Conservation (phyloP, 495 filamentous ascomycete species). For the Aspergillus ellipticus region DNA sequence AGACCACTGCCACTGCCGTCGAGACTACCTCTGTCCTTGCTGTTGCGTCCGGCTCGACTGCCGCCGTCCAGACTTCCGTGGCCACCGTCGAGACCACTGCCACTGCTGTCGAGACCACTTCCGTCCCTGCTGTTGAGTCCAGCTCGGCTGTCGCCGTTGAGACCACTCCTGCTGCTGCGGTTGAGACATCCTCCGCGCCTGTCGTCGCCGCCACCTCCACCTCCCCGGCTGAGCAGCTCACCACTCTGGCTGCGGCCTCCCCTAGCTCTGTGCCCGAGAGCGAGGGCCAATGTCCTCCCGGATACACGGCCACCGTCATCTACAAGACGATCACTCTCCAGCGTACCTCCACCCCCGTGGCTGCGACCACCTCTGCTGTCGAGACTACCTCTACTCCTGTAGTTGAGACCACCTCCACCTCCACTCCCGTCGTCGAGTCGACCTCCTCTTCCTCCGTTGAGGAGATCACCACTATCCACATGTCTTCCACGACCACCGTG, state of each 20-base stretch:
- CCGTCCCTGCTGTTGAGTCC: conserved; percentile 3
- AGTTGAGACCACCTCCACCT: neutral
- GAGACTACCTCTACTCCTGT: conserved; percentile 10
- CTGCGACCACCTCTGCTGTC: conserved; percentile 5
- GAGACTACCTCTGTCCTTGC: conserved; percentile 7
- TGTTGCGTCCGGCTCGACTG: neutral
- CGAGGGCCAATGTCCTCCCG: conserved; percentile 25
- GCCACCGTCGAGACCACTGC: neutral
- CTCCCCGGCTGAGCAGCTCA: too few species aligned
- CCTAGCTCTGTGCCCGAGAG: too few species aligned
- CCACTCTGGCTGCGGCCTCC: too few species aligned
- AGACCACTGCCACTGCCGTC: neutral
- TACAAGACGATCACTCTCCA: conserved; percentile 22
- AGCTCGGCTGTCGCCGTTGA: neutral
- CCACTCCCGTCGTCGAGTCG: neutral
- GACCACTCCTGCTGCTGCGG: conserved; percentile 2
- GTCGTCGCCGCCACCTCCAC: too few species aligned
- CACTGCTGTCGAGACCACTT: neutral
- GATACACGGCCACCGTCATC: conserved; percentile 26
- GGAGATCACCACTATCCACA: neutral
- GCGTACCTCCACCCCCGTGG: conserved; percentile 14
- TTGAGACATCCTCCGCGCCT: neutral
- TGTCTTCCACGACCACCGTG: neutral
- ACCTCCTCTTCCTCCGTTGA: neutral
- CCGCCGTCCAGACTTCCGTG: neutral